Conservation (phyloP, 1,139 yeast species). For the Entelexis sorbosivorans region DNA sequence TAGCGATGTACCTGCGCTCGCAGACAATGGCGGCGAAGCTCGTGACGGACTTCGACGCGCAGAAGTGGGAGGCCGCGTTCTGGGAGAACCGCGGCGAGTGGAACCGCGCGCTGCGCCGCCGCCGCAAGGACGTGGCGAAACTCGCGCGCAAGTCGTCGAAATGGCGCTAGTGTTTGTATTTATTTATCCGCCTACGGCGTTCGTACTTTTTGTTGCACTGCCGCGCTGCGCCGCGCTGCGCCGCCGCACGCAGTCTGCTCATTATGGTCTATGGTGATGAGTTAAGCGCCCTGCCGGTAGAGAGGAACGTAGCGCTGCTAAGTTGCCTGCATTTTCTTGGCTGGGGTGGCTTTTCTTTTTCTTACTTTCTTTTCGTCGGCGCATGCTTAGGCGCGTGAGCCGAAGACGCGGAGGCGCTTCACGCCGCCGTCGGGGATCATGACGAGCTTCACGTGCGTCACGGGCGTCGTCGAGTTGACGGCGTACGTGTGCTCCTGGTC, state of each 20-base stretch:
- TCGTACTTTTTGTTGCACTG: no score
- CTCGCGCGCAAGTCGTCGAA: slow-evolving; percentile 1
- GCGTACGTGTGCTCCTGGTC: slow-evolving; percentile 60
- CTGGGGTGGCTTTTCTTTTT: background rate
- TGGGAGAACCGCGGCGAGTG: slow-evolving; percentile 76
- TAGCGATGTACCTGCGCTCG: slow-evolving; percentile 63
- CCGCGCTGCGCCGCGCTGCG: no score
- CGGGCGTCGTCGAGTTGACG: slow-evolving; percentile 17
- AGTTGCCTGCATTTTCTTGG: no score
- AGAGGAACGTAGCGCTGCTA: no score
- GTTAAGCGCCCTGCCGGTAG: no score
- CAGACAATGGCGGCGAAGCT: slow-evolving; percentile 68
- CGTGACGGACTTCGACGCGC: slow-evolving; percentile 31
- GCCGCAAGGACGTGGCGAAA: slow-evolving; percentile 25
- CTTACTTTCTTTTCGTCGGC: no score
- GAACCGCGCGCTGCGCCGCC: slow-evolving; percentile 61
- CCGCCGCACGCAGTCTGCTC: no score
- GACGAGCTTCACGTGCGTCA: slow-evolving; percentile 62
- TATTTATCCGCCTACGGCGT: background rate
- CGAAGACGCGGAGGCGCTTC: slow-evolving; percentile 75
- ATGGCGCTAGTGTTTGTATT: background rate
- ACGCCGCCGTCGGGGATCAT: slow-evolving; percentile 96
- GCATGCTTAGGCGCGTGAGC: slow-evolving; percentile 40
- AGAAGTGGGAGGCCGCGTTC: slow-evolving; percentile 64
- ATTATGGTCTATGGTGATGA: no score